Evolutionary conservation across 2,329 filamentous ascomycete species (phyloP).

Genomic region (Fusarium pseudograminearum): DNA sequence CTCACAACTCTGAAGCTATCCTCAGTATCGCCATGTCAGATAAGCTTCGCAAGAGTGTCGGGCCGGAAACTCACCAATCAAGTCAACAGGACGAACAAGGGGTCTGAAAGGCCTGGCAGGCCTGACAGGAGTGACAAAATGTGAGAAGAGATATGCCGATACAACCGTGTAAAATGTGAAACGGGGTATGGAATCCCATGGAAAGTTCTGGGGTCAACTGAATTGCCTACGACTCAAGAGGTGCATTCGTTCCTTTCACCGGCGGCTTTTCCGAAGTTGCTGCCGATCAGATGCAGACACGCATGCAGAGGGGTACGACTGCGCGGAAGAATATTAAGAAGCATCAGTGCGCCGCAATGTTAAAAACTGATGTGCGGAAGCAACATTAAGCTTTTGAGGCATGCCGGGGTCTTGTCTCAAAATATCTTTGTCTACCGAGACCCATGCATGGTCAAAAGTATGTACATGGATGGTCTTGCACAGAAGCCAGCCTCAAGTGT

Average conservation of each 20-base stretch:
- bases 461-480: neutral
- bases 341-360: neutral
- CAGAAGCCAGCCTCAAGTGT: neutral
- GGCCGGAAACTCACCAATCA: neutral
- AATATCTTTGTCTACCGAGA: neutral
- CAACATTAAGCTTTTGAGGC: neutral
- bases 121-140: neutral
- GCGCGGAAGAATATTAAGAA: neutral
- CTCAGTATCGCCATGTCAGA: neutral
- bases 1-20: neutral
- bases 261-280: neutral
- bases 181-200: neutral
- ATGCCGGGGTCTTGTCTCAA: neutral
- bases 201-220: rapidly evolving
- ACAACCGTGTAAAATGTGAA: neutral
- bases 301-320: neutral
- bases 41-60: neutral
- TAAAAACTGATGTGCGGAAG: neutral
- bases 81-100: neutral
- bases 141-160: neutral
- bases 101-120: neutral
- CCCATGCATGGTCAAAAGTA: neutral
- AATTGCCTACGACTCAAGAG: neutral
- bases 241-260: neutral
- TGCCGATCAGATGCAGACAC: neutral